Percentiles rank a stretch among this genome's conserved stretches.
phyloP scores from a whole-genome alignment of 352 stramenopile species.

The Blastocystis sp. region DNA sequence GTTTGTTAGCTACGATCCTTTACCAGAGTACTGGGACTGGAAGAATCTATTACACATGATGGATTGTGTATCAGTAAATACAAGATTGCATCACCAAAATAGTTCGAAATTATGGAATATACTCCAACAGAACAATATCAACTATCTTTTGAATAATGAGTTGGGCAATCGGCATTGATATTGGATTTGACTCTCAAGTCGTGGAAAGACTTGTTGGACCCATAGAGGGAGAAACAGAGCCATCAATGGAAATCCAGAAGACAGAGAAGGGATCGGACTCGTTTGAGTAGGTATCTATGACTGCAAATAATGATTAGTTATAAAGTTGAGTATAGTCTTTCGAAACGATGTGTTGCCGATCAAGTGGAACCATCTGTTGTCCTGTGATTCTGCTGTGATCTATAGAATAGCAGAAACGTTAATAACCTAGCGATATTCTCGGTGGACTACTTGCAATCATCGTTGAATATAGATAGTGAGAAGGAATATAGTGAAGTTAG shows the following conservation, averaged over 20 bases:
- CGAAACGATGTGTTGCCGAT: background rate
- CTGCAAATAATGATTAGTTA: background rate
- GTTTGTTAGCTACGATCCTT: background rate
- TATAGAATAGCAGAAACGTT: background rate
- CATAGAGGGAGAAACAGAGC: background rate
- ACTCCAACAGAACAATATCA: background rate
- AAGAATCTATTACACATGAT: background rate
- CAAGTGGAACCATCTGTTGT: background rate
- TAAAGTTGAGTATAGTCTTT: slow-evolving; percentile 33
- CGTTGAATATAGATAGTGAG: slow-evolving; percentile 3
- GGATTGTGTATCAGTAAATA: background rate
- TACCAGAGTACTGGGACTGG: background rate
- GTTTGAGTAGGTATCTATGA: background rate
- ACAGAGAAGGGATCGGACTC: background rate
- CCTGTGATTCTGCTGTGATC: background rate
- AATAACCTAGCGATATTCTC: slow-evolving; percentile 4
- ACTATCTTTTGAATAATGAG: slow-evolving; percentile 51
- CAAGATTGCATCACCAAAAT: background rate
- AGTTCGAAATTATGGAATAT: background rate
- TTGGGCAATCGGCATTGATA: slow-evolving; percentile 29
- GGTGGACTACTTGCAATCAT: background rate
- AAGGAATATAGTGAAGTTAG: background rate
- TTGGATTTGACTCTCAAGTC: slow-evolving; percentile 26
- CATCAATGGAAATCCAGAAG: background rate
- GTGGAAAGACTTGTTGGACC: background rate